phyloP scores from a whole-genome alignment of 305 asterid genomes.

The Solanum aculeatissimum region DNA sequence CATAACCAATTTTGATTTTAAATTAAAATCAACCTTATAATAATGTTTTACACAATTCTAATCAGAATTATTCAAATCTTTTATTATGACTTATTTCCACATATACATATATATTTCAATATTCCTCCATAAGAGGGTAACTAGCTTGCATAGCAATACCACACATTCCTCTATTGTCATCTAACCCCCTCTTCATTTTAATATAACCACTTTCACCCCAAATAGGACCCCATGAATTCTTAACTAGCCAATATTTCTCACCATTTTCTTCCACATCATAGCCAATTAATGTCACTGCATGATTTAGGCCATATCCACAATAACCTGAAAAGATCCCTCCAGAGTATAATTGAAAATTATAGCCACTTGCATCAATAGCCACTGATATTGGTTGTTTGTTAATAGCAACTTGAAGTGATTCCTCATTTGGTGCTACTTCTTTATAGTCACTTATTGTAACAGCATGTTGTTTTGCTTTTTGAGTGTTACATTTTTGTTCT shows the following conservation, averaged over 20 bases:
- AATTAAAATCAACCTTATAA: not conserved
- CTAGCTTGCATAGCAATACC: constrained; percentile 48
- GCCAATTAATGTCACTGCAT: constrained; percentile 46
- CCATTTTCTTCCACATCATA: constrained; percentile 28
- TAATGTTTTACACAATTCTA: not conserved
- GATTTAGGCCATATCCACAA: constrained; percentile 35
- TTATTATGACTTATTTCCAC: not conserved
- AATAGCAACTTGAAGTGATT: constrained; percentile 33
- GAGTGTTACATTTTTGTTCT: constrained; percentile 18
- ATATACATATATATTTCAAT: not conserved
- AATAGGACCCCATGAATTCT: constrained; percentile 55
- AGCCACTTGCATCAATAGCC: constrained; percentile 48
- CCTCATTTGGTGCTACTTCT: constrained; percentile 27
- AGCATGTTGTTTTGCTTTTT: constrained; percentile 12
- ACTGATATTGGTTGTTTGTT: constrained; percentile 56
- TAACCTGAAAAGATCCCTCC: constrained; percentile 39
- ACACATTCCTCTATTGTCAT: constrained; percentile 27
- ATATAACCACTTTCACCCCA: constrained; percentile 67
- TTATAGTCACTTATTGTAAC: constrained; percentile 36
- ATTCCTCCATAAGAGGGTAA: constrained; percentile 32
- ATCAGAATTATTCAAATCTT: not conserved
- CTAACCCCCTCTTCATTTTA: constrained; percentile 26
- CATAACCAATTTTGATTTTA: not conserved
- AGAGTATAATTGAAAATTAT: constrained; percentile 37
- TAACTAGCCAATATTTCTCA: constrained; percentile 50